Percentiles rank a stretch among this genome's conserved stretches.
phyloP scores from a whole-genome alignment of 176 grass and related monocot genomes.

The Dactylis glomerata region DNA sequence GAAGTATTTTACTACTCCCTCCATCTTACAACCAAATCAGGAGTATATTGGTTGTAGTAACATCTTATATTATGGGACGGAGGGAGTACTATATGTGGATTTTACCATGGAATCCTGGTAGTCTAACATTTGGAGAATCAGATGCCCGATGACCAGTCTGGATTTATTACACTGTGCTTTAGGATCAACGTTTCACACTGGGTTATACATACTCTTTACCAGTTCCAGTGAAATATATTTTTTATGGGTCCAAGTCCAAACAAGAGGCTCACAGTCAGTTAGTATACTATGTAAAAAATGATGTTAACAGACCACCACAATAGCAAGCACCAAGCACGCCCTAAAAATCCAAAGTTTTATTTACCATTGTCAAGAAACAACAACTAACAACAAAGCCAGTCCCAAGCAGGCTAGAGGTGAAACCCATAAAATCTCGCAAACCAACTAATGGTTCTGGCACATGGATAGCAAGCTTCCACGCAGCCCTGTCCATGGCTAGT shows the following conservation, averaged over 20 bases:
- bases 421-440: no score
- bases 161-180: slow-evolving; percentile 1
- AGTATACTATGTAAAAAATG: not conserved
- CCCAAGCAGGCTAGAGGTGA: no score
- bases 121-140: not conserved
- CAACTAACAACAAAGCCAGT: no score
- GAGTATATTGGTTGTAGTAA: no score
- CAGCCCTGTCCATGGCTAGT: no score
- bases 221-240: not conserved
- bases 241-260: not conserved
- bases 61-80: no score
- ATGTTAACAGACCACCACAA: not conserved
- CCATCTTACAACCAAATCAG: no score
- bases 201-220: not conserved
- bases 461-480: no score
- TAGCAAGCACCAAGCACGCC: not conserved
- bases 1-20: not conserved
- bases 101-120: not conserved
- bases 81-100: not conserved
- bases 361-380: not conserved
- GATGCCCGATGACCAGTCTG: not conserved
- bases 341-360: not conserved
- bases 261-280: not conserved
- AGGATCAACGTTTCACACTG: not conserved
- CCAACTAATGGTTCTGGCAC: no score